Evolutionary conservation across 768 basidiomycete genomes (phyloP), one percentile per base, ranked within the genome.

Genomic region (Auriscalpium vulgare): DNA sequence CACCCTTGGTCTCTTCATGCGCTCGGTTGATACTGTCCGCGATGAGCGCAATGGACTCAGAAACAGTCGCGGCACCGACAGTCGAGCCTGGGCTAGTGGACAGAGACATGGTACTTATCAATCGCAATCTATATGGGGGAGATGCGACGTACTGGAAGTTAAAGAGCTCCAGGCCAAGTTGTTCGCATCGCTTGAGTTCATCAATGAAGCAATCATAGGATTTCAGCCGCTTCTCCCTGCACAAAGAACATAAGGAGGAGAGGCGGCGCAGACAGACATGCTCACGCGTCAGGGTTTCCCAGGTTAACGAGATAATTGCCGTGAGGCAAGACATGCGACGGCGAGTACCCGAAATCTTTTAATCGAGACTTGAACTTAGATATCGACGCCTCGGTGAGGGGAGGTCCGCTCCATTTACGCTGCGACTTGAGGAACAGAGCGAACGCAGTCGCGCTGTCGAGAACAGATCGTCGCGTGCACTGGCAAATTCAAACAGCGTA

Each of bases 261-360:
- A 40, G 45, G 47, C 17, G 44, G 52, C 14, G 19, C 36, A 37
- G n/a, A 29, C 5, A 55, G 23, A 8, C n/a, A 4, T 21, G 70
- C 87, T 54, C 51, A 90, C 88, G 60, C 60, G 56, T 91, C 87
- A 0, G 87, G 85, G 67, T 92, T 92, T 44, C 84, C 91, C 1
- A 93, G 76, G 64, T 94, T 94, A 50, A 93, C 79, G 34, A 94
- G 78, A 66, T 93, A 94, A 61, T 83, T 91, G 34, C 89, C 91
- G 60, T 94, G 92, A 1, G 90, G 90, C 2, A 95, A 71, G 1
- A 93, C 75, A 57, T 86, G 71, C n/a, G 72, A 70, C 3, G 78
- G 69, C 0, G 78, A 71, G 66, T 92, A 92, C 1, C 80, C 79
- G 57, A 84, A 79, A 36, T 76, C 74, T 53, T 71, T 63, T 80